Base-by-base conservation (phyloP, 305 asterid genomes). In the Fraxinus platypoda region DNA sequence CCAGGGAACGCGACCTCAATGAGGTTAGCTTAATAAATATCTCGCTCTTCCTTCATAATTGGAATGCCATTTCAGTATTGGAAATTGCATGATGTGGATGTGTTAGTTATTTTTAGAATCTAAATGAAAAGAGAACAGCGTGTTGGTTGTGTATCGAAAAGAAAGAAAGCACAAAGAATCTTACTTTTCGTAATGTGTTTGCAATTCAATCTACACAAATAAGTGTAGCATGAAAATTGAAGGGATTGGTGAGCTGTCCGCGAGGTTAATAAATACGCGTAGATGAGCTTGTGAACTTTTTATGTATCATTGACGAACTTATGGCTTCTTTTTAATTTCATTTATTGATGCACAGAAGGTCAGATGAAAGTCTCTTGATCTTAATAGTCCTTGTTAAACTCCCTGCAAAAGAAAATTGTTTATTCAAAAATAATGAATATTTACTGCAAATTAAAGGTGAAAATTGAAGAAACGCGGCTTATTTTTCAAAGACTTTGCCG, bases 1-100 rank as follows among this genome's bases (percentile, higher is more conserved):
- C 97, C 1, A 97, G 97, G 19, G 95, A 95, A 84, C 96, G 99
- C 83, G 92, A 94, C 28, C 83, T 88, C 8, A 90, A 92, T 74
- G 98, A 94, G 97, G 99, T 97, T 77, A 80, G 88, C 71, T 70
- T 54, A 64, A 68, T 38, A 2, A 66, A 23, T 34, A 26, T 1
- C 68, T 31, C 6, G 1, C 64, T 21, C 21, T 71, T 31, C 25
- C 7, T 17, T 76, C 78, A 6, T 54, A 33, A 54, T 34, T 54
- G 75, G 76, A 33, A 71, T 84, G 30, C 12, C 43, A 28, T n/a
- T 21, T n/a, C 73, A 72, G 38, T 77, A 28, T 2, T 76, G 28
- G 21, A 30, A 41, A 43, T 64, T 35, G 66, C 38, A 74, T 59
- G 19, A 43, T 28, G 31, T 41, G 37, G 41, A 71, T 71, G 17